Evolutionary conservation across 768 basidiomycete species (phyloP).

Genomic region (Mycena latifolia): DNA sequence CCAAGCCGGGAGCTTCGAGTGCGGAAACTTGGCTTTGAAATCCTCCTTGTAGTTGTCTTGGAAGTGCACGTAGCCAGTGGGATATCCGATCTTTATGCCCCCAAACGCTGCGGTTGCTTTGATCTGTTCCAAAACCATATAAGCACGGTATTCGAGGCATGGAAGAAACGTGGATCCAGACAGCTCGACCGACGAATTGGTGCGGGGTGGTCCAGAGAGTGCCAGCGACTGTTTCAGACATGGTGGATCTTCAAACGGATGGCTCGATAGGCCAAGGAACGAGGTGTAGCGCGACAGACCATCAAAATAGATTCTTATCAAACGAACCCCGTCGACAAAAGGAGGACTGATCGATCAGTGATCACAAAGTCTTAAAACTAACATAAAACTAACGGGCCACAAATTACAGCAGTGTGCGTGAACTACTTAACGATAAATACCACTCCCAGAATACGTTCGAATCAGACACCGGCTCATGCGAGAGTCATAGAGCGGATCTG

Average conservation of each 20-base stretch:
- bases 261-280: not conserved
- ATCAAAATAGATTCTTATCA: not conserved
- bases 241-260: not conserved
- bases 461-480: no score
- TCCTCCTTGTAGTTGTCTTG: conserved; percentile 79
- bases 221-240: conserved; percentile 16
- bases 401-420: no score
- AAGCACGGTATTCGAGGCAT: not conserved
- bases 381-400: no score
- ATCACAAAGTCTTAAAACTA: no score
- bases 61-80: conserved; percentile 66
- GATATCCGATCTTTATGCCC: conserved; percentile 68
- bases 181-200: conserved; percentile 22
- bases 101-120: conserved; percentile 71
- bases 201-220: conserved; percentile 24
- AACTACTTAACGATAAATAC: no score
- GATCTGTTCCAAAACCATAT: conserved; percentile 46
- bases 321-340: not conserved
- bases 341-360: no score
- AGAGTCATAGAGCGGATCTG: no score
- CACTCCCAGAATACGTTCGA: no score
- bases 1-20: conserved; percentile 87
- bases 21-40: conserved; percentile 80
- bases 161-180: not conserved
- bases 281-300: not conserved